Percentiles rank a stretch among this genome's conserved stretches.
Evolutionary conservation across 768 basidiomycete genomes (phyloP).

Genomic region (Trametes cingulata): DNA sequence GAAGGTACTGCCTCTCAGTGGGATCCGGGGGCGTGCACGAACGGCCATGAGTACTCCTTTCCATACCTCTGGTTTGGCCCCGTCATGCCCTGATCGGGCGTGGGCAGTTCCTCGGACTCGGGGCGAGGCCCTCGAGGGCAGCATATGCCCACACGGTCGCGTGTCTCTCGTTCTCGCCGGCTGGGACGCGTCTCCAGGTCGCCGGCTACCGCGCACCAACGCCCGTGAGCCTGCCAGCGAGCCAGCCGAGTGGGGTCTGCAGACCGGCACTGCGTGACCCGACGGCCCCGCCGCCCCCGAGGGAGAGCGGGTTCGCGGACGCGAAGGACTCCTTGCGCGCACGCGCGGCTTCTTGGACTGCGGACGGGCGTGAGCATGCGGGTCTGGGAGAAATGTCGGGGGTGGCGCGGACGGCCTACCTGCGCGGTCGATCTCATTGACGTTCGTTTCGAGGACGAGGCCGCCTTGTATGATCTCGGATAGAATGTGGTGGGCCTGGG

Average conservation of each 20-base stretch:
- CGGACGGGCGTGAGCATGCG: slow-evolving; percentile 3
- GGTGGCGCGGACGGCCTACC: slow-evolving; percentile 44
- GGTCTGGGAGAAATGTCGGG: neutral
- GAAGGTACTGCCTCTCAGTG: neutral
- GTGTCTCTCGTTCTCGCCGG: neutral
- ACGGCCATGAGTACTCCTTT: neutral
- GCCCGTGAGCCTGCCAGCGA: slow-evolving; percentile 73
- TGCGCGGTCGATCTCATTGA: slow-evolving; percentile 76
- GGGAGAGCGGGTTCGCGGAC: slow-evolving; percentile 79
- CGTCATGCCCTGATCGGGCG: slow-evolving; percentile 8
- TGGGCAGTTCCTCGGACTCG: slow-evolving; percentile 13
- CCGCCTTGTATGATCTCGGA: slow-evolving; percentile 98
- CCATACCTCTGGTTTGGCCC: slow-evolving; percentile 2
- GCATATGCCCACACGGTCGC: neutral
- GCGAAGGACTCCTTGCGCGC: slow-evolving; percentile 76
- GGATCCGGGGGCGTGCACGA: neutral
- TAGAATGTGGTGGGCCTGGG: slow-evolving; percentile 89
- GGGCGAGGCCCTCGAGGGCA: neutral
- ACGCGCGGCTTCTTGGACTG: slow-evolving; percentile 71
- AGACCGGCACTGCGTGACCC: slow-evolving; percentile 59
- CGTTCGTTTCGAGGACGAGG: slow-evolving; percentile 92
- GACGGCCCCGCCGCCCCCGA: slow-evolving; percentile 54
- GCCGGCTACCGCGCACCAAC: slow-evolving; percentile 48
- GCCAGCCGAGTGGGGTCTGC: slow-evolving; percentile 77
- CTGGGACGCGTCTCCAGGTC: neutral